phyloP scores from a whole-genome alignment of 768 basidiomycete genomes.

The Podaxis sp. region DNA sequence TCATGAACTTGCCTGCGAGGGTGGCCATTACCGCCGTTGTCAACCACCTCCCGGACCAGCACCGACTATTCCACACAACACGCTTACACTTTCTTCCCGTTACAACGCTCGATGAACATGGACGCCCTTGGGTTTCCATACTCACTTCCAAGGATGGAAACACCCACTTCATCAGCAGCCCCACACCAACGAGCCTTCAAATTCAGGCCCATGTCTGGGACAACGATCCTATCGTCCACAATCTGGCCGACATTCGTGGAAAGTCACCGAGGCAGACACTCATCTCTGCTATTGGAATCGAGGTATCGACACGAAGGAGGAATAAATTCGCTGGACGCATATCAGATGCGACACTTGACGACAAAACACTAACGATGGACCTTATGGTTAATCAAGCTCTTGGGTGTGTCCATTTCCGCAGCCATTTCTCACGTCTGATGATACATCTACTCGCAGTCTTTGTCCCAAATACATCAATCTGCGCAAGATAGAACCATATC shows the following conservation, averaged over 20 bases:
- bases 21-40: constrained; percentile 19
- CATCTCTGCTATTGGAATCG: constrained; percentile 60
- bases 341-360: constrained; percentile 23
- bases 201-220: constrained; percentile 46
- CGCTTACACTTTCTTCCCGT: constrained; percentile 56
- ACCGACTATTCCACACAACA: constrained; percentile 47
- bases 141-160: constrained; percentile 42
- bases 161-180: constrained; percentile 40
- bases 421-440: neutral
- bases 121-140: constrained; percentile 60
- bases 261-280: constrained; percentile 24
- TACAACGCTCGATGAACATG: constrained; percentile 46
- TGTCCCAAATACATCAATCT: constrained; percentile 70
- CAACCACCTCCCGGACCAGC: constrained; percentile 40
- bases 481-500: constrained; percentile 44
- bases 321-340: constrained; percentile 59
- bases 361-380: constrained; percentile 26
- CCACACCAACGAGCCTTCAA: constrained; percentile 30
- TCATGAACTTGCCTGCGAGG: constrained; percentile 30
- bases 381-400: constrained; percentile 52
- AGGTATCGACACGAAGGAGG: constrained; percentile 52
- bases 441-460: constrained; percentile 36
- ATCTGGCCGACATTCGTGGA: constrained; percentile 22
- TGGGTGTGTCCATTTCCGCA: constrained; percentile 38
- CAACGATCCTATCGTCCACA: constrained; percentile 52